A percentile compares a stretch with the other conserved stretches of the same genome.
Evolutionary conservation across 306 rosid species (phyloP).

Genomic region (Luffa aegyptiaca): DNA sequence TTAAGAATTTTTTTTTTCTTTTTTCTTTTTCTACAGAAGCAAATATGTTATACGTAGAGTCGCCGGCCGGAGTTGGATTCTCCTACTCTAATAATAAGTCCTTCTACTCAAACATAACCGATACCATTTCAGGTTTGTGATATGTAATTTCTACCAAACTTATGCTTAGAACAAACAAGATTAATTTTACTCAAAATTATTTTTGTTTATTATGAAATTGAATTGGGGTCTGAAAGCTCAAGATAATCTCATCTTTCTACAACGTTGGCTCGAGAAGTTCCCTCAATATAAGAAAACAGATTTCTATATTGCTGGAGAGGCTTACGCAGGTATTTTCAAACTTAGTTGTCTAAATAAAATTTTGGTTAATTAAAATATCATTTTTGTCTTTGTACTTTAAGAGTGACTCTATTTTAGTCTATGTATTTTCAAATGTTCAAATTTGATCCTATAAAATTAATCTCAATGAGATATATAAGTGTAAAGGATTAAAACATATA

Average conservation of each 20-base stretch:
- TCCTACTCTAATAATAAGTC: conserved; percentile 31
- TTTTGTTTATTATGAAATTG: background rate
- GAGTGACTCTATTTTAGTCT: too few relatives aligned
- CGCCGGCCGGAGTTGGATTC: conserved; percentile 47
- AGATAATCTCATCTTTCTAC: conserved; percentile 36
- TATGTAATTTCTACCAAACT: background rate
- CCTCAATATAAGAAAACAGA: conserved; percentile 31
- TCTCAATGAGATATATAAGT: too few relatives aligned
- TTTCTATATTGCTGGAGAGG: conserved; percentile 35
- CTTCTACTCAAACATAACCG: conserved; percentile 29
- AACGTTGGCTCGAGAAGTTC: conserved; percentile 32
- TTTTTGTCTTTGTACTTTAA: too few relatives aligned
- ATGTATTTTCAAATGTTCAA: too few relatives aligned
- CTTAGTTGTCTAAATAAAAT: background rate
- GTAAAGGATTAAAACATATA: too few relatives aligned
- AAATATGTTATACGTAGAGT: conserved; percentile 42
- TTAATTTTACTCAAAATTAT: background rate
- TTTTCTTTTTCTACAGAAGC: conserved; percentile 24
- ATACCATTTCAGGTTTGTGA: conserved; percentile 28
- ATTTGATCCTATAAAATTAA: too few relatives aligned
- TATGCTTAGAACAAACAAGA: background rate
- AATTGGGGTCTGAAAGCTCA: conserved; percentile 18
- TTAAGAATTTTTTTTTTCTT: background rate
- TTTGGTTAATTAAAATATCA: too few relatives aligned
- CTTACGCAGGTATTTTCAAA: conserved; percentile 26